phyloP scores from a whole-genome alignment of 371 early-diverging fungal species.

The Zychaea mexicana region DNA sequence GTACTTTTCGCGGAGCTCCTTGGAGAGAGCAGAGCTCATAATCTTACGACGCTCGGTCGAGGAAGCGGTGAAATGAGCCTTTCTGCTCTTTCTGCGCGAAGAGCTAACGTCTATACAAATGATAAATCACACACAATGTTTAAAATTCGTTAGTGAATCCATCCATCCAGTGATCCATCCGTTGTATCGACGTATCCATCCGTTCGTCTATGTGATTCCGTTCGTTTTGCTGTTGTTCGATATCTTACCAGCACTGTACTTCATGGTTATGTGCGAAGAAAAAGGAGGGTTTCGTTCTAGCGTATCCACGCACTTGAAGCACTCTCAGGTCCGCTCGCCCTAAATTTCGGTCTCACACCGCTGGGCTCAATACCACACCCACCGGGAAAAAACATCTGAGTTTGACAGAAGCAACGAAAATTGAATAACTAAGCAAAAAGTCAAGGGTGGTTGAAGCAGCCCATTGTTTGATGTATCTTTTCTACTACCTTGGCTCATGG shows the following conservation, averaged over 20 bases:
- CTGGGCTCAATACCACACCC: no score
- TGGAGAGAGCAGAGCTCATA: conserved; percentile 95
- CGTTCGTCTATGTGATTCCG: neutral
- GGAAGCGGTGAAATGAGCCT: conserved; percentile 98
- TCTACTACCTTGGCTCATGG: no score
- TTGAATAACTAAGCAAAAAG: no score
- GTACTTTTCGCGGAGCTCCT: conserved; percentile 98
- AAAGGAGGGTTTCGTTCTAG: conserved; percentile 8
- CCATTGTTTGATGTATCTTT: no score
- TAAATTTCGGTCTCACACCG: no score
- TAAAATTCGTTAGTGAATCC: neutral
- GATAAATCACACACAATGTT: neutral
- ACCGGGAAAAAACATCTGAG: no score
- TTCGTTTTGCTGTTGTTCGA: neutral
- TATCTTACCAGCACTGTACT: conserved; percentile 45
- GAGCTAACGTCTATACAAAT: conserved; percentile 81
- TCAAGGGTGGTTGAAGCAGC: no score
- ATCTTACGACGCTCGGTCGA: conserved; percentile 93
- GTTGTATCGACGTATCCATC: conserved; percentile 15
- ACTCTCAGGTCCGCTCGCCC: no score
- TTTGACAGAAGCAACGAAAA: no score
- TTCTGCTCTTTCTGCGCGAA: conserved; percentile 94
- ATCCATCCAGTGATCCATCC: conserved; percentile 21
- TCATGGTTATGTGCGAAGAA: conserved; percentile 26
- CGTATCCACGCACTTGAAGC: neutral